A percentile compares a stretch with the other conserved stretches of the same genome.
phyloP scores from a whole-genome alignment of 2,329 filamentous ascomycete species.

The Cladorrhinum sp. region DNA sequence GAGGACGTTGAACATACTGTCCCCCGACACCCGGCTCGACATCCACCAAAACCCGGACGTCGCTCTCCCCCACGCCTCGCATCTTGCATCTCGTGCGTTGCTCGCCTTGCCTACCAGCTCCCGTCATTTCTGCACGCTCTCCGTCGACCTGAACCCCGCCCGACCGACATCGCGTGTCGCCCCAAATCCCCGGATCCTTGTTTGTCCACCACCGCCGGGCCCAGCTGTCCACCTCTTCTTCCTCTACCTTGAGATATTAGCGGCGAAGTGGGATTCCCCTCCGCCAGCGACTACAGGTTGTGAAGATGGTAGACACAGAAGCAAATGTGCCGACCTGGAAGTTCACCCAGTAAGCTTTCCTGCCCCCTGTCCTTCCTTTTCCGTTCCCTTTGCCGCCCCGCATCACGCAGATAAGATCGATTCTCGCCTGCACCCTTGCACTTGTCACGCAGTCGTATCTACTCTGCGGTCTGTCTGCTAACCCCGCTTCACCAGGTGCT shows the following conservation, averaged over 20 bases:
- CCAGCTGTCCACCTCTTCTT: slow-evolving; percentile 11
- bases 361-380: slow-evolving; percentile 11
- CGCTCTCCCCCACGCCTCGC: slow-evolving; percentile 8
- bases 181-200: slow-evolving; percentile 9
- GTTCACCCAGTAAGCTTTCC: slow-evolving; percentile 84
- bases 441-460: neutral
- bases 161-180: slow-evolving; percentile 18
- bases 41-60: slow-evolving; percentile 4
- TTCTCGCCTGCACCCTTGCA: neutral
- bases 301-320: slow-evolving; percentile 95
- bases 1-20: slow-evolving; percentile 1
- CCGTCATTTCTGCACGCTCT: slow-evolving; percentile 10
- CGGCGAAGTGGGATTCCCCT: slow-evolving; percentile 28
- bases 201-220: slow-evolving; percentile 15
- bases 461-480: slow-evolving; percentile 4
- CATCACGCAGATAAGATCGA: neutral
- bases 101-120: slow-evolving; percentile 13
- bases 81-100: slow-evolving; percentile 10
- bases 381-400: neutral
- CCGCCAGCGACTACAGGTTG: slow-evolving; percentile 27
- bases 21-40: slow-evolving; percentile 3
- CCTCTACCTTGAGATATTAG: slow-evolving; percentile 13
- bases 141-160: slow-evolving; percentile 20
- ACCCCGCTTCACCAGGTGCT: slow-evolving; percentile 63
- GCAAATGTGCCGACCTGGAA: slow-evolving; percentile 96